These are phyloP conservation scores for Theobroma grandiflorum DNA, from an alignment of 441 rosid species.

Conservation along the genomic window DNA sequence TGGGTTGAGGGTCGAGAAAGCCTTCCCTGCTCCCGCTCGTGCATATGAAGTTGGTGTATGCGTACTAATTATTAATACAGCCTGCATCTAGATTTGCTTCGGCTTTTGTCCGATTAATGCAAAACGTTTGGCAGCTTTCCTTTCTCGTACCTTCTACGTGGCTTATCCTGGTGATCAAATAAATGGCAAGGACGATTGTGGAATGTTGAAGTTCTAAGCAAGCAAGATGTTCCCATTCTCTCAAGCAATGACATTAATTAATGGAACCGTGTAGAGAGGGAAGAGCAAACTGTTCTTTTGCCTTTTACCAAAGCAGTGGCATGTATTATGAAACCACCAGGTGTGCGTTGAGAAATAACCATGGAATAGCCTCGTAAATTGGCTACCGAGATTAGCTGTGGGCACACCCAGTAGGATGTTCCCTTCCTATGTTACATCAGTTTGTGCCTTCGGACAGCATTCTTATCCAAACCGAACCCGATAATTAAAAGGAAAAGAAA, in stretches of 20 bases:
- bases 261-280: neutral
- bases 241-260: neutral
- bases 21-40: neutral
- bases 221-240: neutral
- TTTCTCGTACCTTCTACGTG: neutral
- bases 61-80: too few species aligned
- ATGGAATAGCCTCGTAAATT: neutral
- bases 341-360: neutral
- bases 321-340: neutral
- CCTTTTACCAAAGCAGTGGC: neutral
- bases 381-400: neutral
- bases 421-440: neutral
- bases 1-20: neutral
- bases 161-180: neutral
- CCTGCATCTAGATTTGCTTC: neutral
- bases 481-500: neutral
- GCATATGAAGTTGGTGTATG: neutral
- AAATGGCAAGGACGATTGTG: neutral
- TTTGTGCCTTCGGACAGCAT: neutral
- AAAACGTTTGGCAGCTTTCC: neutral
- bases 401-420: neutral
- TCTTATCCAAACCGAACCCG: neutral
- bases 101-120: neutral
- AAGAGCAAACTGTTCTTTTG: neutral
- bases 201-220: neutral